Base-by-base conservation (phyloP, 768 basidiomycete species). In the Kwoniella bestiolae region DNA sequence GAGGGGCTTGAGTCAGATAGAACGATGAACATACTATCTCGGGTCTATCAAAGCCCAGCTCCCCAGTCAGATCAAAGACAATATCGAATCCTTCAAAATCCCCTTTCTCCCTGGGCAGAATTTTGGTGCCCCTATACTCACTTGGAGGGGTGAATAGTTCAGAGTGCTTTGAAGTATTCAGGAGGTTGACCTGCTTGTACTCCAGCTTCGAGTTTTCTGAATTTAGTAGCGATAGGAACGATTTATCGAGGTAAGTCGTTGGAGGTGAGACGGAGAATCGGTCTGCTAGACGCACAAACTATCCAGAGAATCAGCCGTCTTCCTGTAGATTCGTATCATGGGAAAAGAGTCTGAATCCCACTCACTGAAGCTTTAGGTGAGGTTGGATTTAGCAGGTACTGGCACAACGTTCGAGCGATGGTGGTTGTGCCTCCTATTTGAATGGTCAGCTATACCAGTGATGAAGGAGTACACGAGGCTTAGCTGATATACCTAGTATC, bases 11-110 rank as follows among this genome's bases (percentile, higher is more conserved):
- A n/a, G n/a, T n/a, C n/a, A n/a, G n/a, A n/a, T n/a, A n/a, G n/a
- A n/a, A n/a, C n/a, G n/a, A n/a, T n/a, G 12, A n/a, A 68, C 76
- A 61, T 32, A 76, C 79, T 21, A 78, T 41, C 58, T 80, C 79
- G n/a, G 79, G 71, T 56, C 70, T 74, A 56, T 80, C 77, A 56
- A 70, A 73, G n/a, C 50, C 67, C 38, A 70, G 72, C 38, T 80
- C 77, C 5, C 79, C 79, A 5, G 75, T 77, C 60, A 80, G 60
- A 50, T 80, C 79, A 58, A 70, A 76, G 3, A 80, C 72, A n/a
- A 73, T 67, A 56, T 78, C 75, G 44, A 77, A 80, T 29, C 58
- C 38, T 53, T 55, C 38, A 11, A 23, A 34, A 46, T 61, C 32
- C 2, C 18, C 28, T 28, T 50, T 31, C 14, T 23, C 28, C 26